These are phyloP conservation scores for Fusarium proliferatum DNA, from an alignment of 2,329 filamentous ascomycete genomes.

Conservation along the genomic window DNA sequence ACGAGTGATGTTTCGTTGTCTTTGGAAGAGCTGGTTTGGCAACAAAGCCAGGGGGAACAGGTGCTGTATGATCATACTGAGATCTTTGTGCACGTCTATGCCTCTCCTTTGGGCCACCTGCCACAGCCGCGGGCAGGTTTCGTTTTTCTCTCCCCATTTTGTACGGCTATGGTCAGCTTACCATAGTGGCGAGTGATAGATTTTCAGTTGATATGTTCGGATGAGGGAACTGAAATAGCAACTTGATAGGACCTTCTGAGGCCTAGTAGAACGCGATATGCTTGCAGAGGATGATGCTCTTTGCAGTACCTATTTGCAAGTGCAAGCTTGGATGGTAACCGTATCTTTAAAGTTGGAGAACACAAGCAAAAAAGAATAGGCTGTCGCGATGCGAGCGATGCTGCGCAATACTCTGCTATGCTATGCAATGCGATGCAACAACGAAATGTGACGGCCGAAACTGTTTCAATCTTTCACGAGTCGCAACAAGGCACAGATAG, in stretches of 20 bases:
- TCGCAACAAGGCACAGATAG: constrained; percentile 40
- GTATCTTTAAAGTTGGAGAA: constrained; percentile 10
- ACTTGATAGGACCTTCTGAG: constrained; percentile 30
- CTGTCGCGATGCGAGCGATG: constrained; percentile 8
- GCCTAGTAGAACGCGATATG: constrained; percentile 28
- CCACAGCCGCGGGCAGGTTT: constrained; percentile 46
- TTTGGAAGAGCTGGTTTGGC: constrained; percentile 56
- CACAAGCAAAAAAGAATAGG: constrained; percentile 11
- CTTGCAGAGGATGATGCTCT: constrained; percentile 18
- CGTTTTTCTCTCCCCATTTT: constrained; percentile 54
- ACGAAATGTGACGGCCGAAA: constrained; percentile 35
- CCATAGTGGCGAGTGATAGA: constrained; percentile 40
- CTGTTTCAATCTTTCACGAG: constrained; percentile 37
- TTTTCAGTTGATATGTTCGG: constrained; percentile 27
- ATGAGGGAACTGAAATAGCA: constrained; percentile 32
- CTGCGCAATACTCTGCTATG: constrained; percentile 13
- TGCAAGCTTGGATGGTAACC: constrained; percentile 12
- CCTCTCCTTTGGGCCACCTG: constrained; percentile 51
- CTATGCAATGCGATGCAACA: constrained; percentile 27
- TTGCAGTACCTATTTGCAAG: constrained; percentile 15
- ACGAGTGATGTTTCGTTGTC: constrained; percentile 66
- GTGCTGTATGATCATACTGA: constrained; percentile 49
- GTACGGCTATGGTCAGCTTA: constrained; percentile 43
- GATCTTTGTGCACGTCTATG: constrained; percentile 49
- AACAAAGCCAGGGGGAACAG: constrained; percentile 50